These are phyloP conservation scores for Trichosphaerium sp. DNA, from an alignment of 78 protist genomes.

Conservation along the genomic window DNA sequence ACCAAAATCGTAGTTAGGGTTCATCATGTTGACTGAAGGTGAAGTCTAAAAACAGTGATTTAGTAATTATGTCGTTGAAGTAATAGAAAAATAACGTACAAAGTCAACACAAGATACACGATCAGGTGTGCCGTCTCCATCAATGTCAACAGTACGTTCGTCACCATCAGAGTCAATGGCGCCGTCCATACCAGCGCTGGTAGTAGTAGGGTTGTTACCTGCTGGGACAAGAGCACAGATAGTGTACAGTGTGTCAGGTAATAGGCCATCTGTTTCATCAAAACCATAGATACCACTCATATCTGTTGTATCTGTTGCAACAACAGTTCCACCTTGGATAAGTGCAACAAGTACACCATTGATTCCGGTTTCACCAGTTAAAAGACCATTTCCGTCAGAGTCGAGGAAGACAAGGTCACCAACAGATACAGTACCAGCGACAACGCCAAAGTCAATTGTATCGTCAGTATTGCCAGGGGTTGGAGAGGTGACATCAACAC, in stretches of 20 bases:
- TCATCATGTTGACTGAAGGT: too few species aligned
- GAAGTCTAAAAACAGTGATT: neutral
- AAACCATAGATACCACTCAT: slow-evolving; percentile 9
- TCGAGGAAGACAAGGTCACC: slow-evolving; percentile 12
- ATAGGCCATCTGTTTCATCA: slow-evolving; percentile 2
- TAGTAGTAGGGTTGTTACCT: too few species aligned
- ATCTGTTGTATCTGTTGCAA: neutral
- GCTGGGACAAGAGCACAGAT: slow-evolving; percentile 8
- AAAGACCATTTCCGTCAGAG: slow-evolving; percentile 7
- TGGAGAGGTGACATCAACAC: too few species aligned
- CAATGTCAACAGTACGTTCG: neutral
- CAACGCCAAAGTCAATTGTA: slow-evolving; percentile 24
- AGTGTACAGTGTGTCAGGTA: slow-evolving; percentile 5
- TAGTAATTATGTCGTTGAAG: too few species aligned
- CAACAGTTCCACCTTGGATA: neutral
- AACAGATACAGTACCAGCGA: neutral
- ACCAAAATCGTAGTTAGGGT: too few species aligned
- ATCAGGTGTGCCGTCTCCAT: neutral
- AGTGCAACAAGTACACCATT: neutral
- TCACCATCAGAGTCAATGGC: neutral
- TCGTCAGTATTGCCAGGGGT: too few species aligned
- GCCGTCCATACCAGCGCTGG: neutral
- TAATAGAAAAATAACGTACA: neutral
- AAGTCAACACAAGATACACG: neutral
- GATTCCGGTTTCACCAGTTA: neutral